Evolutionary conservation across 2,329 filamentous ascomycete species (phyloP).

Genomic region (Colletotrichum tanaceti): DNA sequence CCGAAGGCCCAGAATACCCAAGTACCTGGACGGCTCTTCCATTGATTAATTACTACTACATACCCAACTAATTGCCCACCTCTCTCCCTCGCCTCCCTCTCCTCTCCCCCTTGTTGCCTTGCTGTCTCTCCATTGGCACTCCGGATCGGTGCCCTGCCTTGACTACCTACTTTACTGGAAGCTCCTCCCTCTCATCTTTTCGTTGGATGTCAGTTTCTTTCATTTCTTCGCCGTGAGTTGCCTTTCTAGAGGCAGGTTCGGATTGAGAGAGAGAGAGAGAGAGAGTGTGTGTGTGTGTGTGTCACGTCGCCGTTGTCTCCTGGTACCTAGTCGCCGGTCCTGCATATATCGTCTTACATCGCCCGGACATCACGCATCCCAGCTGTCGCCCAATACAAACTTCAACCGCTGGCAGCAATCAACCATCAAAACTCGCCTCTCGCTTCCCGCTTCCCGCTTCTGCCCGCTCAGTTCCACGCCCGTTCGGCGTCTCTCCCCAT

Average conservation of each 20-base stretch:
- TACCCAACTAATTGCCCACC: no score
- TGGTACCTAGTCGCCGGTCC: background rate
- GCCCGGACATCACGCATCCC: background rate
- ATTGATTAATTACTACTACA: no score
- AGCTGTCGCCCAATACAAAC: background rate
- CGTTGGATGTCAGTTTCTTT: background rate
- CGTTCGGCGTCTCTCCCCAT: conserved; percentile 1
- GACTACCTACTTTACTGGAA: conserved; percentile 3
- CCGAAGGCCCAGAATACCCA: background rate
- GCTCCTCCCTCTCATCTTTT: background rate
- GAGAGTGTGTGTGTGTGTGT: no score
- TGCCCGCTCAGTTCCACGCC: conserved; percentile 16
- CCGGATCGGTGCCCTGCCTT: no score
- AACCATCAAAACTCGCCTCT: conserved; percentile 8
- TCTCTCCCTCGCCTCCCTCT: background rate
- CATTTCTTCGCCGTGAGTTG: conserved; percentile 1
- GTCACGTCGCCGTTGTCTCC: background rate
- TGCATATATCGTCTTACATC: background rate
- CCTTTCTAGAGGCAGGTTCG: conserved; percentile 27
- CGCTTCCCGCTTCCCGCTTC: background rate
- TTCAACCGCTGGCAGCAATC: background rate
- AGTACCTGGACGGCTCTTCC: background rate
- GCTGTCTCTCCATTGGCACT: background rate
- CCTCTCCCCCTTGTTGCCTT: background rate
- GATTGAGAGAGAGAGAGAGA: no score